Evolutionary conservation across 148 eudicot species (phyloP).

Genomic region (Silene latifolia): DNA sequence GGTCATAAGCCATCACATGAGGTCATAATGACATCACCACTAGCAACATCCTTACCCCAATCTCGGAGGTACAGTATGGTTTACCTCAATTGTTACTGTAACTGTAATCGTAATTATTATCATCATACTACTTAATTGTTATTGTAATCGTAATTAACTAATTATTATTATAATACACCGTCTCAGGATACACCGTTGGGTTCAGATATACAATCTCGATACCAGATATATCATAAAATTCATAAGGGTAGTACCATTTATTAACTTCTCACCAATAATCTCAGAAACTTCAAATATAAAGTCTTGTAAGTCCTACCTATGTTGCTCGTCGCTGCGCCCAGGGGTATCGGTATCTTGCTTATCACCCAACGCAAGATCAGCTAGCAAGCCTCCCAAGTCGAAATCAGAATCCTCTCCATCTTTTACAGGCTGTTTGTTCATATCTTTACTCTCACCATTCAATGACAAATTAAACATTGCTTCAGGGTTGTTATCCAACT

Average conservation of each 20-base stretch:
- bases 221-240: no score
- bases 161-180: no score
- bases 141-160: no score
- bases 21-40: no score
- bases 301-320: neutral
- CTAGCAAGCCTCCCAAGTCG: conserved; percentile 17
- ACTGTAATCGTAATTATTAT: no score
- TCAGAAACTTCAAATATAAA: neutral
- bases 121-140: no score
- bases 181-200: no score
- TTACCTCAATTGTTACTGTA: no score
- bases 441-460: conserved; percentile 8
- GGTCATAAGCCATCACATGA: no score
- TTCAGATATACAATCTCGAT: no score
- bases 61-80: no score
- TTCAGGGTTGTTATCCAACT: conserved; percentile 22
- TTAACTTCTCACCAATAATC: neutral
- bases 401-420: neutral
- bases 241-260: neutral
- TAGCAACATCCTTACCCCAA: no score
- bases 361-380: conserved; percentile 20
- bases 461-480: conserved; percentile 21
- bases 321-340: neutral
- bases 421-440: neutral
- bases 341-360: conserved; percentile 1